Evolutionary conservation across 2,329 filamentous ascomycete genomes (phyloP).

Genomic region (Pyrenochaeta sp.): DNA sequence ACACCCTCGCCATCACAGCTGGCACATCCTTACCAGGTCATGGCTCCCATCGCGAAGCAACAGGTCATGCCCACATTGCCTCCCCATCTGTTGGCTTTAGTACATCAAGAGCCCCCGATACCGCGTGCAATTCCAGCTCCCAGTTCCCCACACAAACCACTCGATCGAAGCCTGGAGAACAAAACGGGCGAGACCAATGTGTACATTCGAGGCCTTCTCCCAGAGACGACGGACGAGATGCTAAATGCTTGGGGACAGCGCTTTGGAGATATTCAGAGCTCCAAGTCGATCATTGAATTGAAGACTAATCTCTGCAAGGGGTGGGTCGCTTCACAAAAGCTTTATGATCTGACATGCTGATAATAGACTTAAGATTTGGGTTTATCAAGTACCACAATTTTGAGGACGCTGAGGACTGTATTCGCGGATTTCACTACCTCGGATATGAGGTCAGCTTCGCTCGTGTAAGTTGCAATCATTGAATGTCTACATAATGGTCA

Average conservation of each 20-base stretch:
- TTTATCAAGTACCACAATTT: constrained; percentile 95
- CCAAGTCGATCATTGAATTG: constrained; percentile 97
- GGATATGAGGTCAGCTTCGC: constrained; percentile 99
- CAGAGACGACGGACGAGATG: constrained; percentile 92
- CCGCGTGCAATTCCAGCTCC: constrained; percentile 90
- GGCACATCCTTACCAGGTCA: constrained; percentile 53
- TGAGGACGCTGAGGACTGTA: constrained; percentile 91
- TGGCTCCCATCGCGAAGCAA: constrained; percentile 50
- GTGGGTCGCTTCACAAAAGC: constrained; percentile 58
- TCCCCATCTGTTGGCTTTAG: constrained; percentile 55
- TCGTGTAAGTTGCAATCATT: constrained; percentile 65
- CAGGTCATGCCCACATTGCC: constrained; percentile 52
- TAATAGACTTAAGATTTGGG: constrained; percentile 73
- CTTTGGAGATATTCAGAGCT: constrained; percentile 94
- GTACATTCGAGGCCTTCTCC: constrained; percentile 95
- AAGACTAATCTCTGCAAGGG: constrained; percentile 95
- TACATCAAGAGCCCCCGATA: constrained; percentile 78
- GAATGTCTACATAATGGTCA: background rate
- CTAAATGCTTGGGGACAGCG: constrained; percentile 82
- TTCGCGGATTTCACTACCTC: constrained; percentile 91
- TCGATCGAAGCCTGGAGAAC: constrained; percentile 95
- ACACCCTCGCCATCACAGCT: constrained; percentile 61
- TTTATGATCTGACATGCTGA: constrained; percentile 12
- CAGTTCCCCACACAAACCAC: constrained; percentile 83
- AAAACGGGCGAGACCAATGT: constrained; percentile 96